These are phyloP conservation scores for Mitragyna speciosa DNA, from an alignment of 257 asterid genomes.

Conservation along the genomic window DNA sequence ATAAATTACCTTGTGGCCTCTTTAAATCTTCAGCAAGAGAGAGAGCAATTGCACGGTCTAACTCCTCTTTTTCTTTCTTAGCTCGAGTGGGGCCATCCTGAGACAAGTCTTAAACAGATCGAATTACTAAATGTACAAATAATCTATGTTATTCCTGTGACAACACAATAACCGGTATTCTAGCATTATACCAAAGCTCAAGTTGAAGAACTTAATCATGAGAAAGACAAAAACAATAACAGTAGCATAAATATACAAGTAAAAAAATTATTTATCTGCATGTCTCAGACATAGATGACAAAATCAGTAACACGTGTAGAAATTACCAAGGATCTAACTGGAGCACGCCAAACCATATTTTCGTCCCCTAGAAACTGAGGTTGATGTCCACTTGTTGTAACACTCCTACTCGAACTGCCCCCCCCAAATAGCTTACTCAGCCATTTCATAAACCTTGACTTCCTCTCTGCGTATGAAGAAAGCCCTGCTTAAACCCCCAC, in stretches of 20 bases:
- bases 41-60: slow-evolving; percentile 82
- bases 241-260: not conserved
- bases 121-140: not conserved
- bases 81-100: slow-evolving; percentile 77
- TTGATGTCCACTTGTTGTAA: slow-evolving; percentile 43
- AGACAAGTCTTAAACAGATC: slow-evolving; percentile 20
- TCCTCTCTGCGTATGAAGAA: slow-evolving; percentile 79
- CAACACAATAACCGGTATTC: not conserved
- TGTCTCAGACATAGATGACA: not conserved
- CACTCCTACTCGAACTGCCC: slow-evolving; percentile 49
- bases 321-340: slow-evolving; percentile 62
- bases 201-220: not conserved
- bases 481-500: slow-evolving; percentile 62
- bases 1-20: slow-evolving; percentile 54
- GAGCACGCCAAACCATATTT: slow-evolving; percentile 76
- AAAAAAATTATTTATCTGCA: not conserved
- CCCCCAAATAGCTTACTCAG: slow-evolving; percentile 73
- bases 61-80: slow-evolving; percentile 67
- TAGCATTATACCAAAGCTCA: not conserved
- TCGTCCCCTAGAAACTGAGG: slow-evolving; percentile 83
- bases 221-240: not conserved
- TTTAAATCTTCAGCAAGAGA: slow-evolving; percentile 73
- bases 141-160: not conserved
- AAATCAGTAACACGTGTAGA: not conserved
- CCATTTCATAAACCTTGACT: slow-evolving; percentile 88